Evolutionary conservation across 163 green algal genomes (phyloP), one percentile per base, ranked within the genome.

Genomic region (Chlorella variabilis): DNA sequence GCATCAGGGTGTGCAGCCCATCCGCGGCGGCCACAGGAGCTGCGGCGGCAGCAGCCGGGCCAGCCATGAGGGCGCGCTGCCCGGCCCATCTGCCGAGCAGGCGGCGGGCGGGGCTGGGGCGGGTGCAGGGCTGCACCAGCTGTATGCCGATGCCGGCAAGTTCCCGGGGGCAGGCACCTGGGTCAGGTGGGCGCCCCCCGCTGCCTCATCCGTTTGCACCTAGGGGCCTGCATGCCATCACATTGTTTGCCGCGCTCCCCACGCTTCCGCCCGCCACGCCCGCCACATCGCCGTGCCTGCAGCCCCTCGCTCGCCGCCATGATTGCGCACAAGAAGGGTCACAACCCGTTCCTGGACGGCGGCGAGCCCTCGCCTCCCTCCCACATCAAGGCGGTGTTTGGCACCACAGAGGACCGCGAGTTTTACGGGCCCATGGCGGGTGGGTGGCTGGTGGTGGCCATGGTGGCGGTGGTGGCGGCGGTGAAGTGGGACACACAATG

Each of bases 311-410:
- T 84, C 56, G 68, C 66, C 27, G 73, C 73, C 54, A 80, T 80
- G 73, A 48, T 80, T 66, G 73, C 73, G 29, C 61, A 74, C 61
- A 82, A 78, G 81, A 75, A 70, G 48, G 71, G 81, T 15, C 48
- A 69, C 34, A 71, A 73, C 39, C 42, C 45, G 21, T 21, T 62
- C 34, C 56, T 80, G 54, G 73, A 80, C 0, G 41, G 51, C 8
- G 73, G 71, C 36, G 74, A 81, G 74, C 61, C 75, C 49, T 70
- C 66, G 33, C 74, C 81, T 1, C 75, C 45, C 27, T 66, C 59
- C 25, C 81, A 86, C 75, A 78, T 86, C 73, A 80, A 80, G 74
- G 81, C 81, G 4, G 81, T 86, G 54, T 82, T 86, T 68, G 45
- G 63, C 31, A 70, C 71, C 66, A 39, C 4, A 5, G 51, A 75